Evolutionary conservation across 768 basidiomycete species (phyloP), one percentile per base, ranked within the genome.

Genomic region (Amanita pseudoporphyria): DNA sequence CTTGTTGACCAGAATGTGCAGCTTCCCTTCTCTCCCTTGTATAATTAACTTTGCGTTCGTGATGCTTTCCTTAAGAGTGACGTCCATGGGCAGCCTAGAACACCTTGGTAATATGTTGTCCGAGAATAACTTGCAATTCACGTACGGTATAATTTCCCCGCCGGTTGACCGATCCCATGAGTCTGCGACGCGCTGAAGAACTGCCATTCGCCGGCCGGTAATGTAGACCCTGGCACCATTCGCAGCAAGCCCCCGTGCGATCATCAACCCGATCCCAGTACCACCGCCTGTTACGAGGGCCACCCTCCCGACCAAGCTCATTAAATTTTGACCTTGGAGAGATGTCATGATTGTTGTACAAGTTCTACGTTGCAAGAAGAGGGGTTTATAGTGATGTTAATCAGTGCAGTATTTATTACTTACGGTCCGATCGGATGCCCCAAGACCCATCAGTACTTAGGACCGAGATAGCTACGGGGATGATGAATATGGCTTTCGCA

Each of bases 1-100:
- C 87, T 90, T 90, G 69, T 91, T 91, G 31, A 90, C 78, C 3
- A 91, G 75, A 46, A 89, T 76, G 57, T 91, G 85, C 36, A 91
- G 59, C 55, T 72, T 84, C 24, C 85, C 84, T 42, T 89, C 82
- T 52, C 71, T 71, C 45, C 72, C 64, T 56, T 77, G 68, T 35
- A 87, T 72, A 9, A 67, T 41, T 33, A 75, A 69, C 53, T 82
- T 79, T 3, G 69, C 80, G 9, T 62, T 65, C 43, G 66, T 53
- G 47, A 91, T 91, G 51, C 83, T 84, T 39, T 73, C 69, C 57
- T 83, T 83, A 59, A 73, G 67, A 1, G 87, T 87, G 19, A 79
- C 79, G 57, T 91, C 87, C 76, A 90, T 79, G 55, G 70, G 67
- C 32, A 87, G 50, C 9, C 47, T 49, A n/a, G 3, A 22, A 55